A percentile compares a stretch with the other conserved stretches of the same genome.
Evolutionary conservation across 1,284 basidiomycete genomes (phyloP).

Genomic region (Cutaneotrichosporon sp.): DNA sequence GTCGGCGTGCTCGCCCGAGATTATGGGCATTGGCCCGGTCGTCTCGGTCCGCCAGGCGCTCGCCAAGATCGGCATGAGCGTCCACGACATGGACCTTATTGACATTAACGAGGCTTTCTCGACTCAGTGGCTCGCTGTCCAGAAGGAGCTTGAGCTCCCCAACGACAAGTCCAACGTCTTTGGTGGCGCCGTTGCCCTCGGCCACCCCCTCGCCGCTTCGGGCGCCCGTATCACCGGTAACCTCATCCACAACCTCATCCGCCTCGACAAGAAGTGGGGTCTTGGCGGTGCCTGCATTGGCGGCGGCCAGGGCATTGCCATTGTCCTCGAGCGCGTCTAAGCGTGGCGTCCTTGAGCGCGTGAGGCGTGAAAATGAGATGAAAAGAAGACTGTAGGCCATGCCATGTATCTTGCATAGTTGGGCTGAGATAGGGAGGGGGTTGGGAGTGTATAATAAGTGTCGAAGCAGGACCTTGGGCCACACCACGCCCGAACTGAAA

Average conservation of each 20-base stretch:
- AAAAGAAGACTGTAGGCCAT: neutral
- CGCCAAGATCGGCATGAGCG: conserved; percentile 40
- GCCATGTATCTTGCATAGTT: conserved; percentile 11
- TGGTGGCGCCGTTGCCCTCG: conserved; percentile 56
- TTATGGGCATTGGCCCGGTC: conserved; percentile 62
- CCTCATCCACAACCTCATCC: conserved; percentile 57
- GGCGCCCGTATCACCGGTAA: conserved; percentile 59
- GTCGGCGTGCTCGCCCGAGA: conserved; percentile 58
- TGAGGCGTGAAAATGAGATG: neutral
- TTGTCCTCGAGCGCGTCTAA: conserved; percentile 41
- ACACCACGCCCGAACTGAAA: neutral
- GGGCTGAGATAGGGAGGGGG: no score
- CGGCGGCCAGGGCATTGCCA: conserved; percentile 51
- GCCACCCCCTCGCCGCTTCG: conserved; percentile 59
- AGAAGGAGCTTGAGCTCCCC: conserved; percentile 58
- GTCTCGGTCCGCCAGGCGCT: conserved; percentile 42
- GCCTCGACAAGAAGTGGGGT: conserved; percentile 58
- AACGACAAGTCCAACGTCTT: conserved; percentile 59
- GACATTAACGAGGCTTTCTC: conserved; percentile 63
- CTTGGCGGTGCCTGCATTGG: conserved; percentile 61
- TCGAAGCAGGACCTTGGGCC: neutral
- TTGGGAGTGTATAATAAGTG: neutral
- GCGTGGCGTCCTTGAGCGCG: no score
- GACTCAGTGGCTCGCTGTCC: conserved; percentile 59
- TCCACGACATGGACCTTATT: conserved; percentile 58